These are phyloP conservation scores for Colletotrichum coccodes DNA, from an alignment of 2,329 filamentous ascomycete genomes.

Conservation along the genomic window DNA sequence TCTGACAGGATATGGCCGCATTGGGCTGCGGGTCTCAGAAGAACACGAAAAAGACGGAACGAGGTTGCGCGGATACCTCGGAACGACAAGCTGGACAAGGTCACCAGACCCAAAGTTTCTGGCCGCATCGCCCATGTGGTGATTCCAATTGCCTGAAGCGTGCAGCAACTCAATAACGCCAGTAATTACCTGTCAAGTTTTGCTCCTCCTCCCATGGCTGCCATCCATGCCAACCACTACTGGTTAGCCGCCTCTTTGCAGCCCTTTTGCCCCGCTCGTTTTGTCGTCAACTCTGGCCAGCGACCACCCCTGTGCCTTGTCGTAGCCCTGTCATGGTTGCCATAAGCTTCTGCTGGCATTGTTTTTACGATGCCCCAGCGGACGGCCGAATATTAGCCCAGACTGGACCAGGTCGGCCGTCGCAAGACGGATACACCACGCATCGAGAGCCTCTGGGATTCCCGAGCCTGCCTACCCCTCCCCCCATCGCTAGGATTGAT, in stretches of 20 bases:
- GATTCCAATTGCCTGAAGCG: conserved; percentile 30
- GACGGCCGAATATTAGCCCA: conserved; percentile 1
- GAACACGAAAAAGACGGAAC: conserved; percentile 28
- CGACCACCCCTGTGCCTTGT: neutral
- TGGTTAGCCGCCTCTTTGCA: conserved; percentile 19
- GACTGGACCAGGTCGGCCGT: neutral
- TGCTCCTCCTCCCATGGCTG: neutral
- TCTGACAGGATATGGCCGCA: conserved; percentile 23
- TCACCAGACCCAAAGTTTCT: conserved; percentile 34
- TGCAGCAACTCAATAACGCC: conserved; percentile 16
- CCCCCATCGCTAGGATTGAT: conserved; percentile 2
- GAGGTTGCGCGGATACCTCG: conserved; percentile 33
- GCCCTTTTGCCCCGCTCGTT: conserved; percentile 1
- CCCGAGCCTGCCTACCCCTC: conserved; percentile 18
- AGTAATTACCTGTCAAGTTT: neutral
- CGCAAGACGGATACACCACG: neutral
- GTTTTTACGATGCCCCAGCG: conserved; percentile 6
- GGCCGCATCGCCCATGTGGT: conserved; percentile 29
- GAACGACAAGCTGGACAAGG: conserved; percentile 28
- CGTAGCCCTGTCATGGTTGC: conserved; percentile 2
- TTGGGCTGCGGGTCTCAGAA: conserved; percentile 20
- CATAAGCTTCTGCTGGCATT: neutral
- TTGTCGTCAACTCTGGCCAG: conserved; percentile 1
- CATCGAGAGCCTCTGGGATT: conserved; percentile 10
- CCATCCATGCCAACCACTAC: conserved; percentile 14